phyloP scores from a whole-genome alignment of 2,329 filamentous ascomycete genomes.

The Clonostachys byssicola region DNA sequence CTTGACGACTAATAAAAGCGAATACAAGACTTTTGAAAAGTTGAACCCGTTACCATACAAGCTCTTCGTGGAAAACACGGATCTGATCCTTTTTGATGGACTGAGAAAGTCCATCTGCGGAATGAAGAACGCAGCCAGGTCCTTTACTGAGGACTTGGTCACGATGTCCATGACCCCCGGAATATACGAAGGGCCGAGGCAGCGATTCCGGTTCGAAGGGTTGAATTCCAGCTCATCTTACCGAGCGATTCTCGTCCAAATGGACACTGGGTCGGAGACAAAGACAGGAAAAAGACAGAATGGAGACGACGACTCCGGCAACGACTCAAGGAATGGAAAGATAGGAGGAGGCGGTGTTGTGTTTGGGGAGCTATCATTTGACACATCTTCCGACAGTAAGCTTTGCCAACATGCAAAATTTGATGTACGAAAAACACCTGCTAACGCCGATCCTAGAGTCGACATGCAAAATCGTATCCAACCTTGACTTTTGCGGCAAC shows the following conservation, averaged over 20 bases:
- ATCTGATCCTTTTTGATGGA: slow-evolving; percentile 59
- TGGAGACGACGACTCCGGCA: not conserved
- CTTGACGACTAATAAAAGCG: slow-evolving; percentile 53
- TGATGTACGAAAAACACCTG: too few species aligned
- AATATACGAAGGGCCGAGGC: slow-evolving; percentile 66
- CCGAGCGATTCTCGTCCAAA: slow-evolving; percentile 67
- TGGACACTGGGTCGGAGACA: slow-evolving; percentile 14
- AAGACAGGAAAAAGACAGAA: too few species aligned
- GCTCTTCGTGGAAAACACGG: slow-evolving; percentile 68
- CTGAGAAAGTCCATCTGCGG: slow-evolving; percentile 76
- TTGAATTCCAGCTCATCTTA: slow-evolving; percentile 72
- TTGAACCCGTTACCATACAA: slow-evolving; percentile 57
- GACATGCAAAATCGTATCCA: slow-evolving; percentile 82
- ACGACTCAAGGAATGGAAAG: not conserved
- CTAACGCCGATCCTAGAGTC: slow-evolving; percentile 41
- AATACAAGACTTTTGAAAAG: slow-evolving; percentile 50
- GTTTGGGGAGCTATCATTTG: not conserved
- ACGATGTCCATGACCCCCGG: slow-evolving; percentile 65
- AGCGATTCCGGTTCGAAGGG: slow-evolving; percentile 81
- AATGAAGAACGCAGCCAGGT: slow-evolving; percentile 20
- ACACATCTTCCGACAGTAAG: too few species aligned
- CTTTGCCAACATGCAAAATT: too few species aligned
- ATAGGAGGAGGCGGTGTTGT: not conserved
- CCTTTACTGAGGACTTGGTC: slow-evolving; percentile 27
- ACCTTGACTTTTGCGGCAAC: slow-evolving; percentile 84